Evolutionary conservation across 2,329 filamentous ascomycete species (phyloP), one percentile per base, ranked within the genome.

Genomic region (Apiospora phragmitis): DNA sequence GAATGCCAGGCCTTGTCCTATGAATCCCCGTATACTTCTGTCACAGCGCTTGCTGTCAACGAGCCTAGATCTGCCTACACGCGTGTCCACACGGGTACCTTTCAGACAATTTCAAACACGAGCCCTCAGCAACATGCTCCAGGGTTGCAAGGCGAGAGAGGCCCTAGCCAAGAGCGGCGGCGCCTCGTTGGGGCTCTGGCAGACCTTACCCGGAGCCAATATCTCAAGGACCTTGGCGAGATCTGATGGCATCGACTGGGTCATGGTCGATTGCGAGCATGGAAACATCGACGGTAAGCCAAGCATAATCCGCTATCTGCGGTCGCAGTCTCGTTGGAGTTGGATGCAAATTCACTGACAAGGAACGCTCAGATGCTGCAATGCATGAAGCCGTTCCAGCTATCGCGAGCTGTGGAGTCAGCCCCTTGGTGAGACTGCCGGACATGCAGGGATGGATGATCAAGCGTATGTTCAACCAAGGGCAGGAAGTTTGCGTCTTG

Each of bases 201-300:
- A 91, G 80, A 90, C 90, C 83, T 80, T 91, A 69, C 89, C 89
- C 0, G 88, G 89, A 0, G 83, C 85, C 62, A 90, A 91, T 72
- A 81, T 91, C 16, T 89, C 89, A 6, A 84, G 89, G 69, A 79
- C 85, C 24, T 81, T 93, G 66, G 90, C 91, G 1, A 83, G 89
- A 69, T 86, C 86, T 3, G 81, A 86, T 1, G 91, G 90, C 0
- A 85, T 91, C 1, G 91, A 93, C 77, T 92, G 91, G 85, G 87
- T 93, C 12, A 83, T 92, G 78, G 87, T 89, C 35, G 88, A 89
- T 76, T 87, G 86, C 75, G 86, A 88, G 71, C 88, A 89, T 76
- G 88, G 88, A 8, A 87, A 85, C 69, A 86, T 89, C 51, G 85
- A 87, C 73, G 85, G 85, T 85, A 77, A 49, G 71, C 24, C 51